Conservation (phyloP, 441 rosid genomes). For the Euphorbia schlechtendalii region DNA sequence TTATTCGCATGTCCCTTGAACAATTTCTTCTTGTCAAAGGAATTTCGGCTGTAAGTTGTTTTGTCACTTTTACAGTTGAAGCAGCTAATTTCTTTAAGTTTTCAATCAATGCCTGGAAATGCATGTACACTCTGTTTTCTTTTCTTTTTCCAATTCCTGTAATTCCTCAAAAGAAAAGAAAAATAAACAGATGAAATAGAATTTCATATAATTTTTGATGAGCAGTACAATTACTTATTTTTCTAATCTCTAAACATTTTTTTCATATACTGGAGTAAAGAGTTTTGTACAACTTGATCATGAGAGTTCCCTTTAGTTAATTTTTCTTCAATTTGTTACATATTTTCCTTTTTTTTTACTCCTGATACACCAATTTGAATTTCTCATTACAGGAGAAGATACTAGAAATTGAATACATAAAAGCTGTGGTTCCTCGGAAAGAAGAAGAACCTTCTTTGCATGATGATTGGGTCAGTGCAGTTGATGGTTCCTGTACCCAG, state of each 20-base stretch:
- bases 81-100: neutral
- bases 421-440: constrained; percentile 75
- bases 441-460: constrained; percentile 80
- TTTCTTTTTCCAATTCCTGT: neutral
- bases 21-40: constrained; percentile 86
- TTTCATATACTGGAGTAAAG: neutral
- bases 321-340: neutral
- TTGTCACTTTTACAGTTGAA: neutral
- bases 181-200: neutral
- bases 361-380: neutral
- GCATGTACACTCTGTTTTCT: neutral
- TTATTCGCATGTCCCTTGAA: constrained; percentile 80
- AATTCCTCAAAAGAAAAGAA: neutral
- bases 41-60: constrained; percentile 67
- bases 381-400: constrained; percentile 58
- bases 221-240: neutral
- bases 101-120: neutral
- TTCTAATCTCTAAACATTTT: neutral
- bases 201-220: neutral
- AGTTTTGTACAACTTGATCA: constrained; percentile 3
- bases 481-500: constrained; percentile 72
- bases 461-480: constrained; percentile 99
- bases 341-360: neutral
- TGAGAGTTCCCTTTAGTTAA: neutral
- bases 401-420: constrained; percentile 87